A percentile compares a stretch with the other conserved stretches of the same genome.
These are phyloP conservation scores for Ophiostoma angusticollis DNA, from an alignment of 2,329 filamentous ascomycete genomes.

Conservation along the genomic window DNA sequence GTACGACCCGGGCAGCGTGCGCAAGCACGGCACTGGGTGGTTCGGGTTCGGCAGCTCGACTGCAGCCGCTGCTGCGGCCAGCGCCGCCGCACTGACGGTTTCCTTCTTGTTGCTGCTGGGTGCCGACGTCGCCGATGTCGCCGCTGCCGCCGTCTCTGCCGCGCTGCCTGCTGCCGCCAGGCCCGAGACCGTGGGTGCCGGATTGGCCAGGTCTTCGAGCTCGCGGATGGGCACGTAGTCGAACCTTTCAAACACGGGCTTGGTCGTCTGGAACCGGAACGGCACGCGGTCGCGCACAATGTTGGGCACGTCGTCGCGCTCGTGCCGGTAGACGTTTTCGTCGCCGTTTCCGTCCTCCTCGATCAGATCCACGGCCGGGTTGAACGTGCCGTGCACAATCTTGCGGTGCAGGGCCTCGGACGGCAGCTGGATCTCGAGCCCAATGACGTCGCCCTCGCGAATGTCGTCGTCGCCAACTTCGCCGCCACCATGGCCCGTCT, in stretches of 20 bases:
- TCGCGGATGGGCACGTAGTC: slow-evolving; percentile 82
- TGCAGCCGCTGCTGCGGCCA: slow-evolving; percentile 26
- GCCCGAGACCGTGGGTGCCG: slow-evolving; percentile 36
- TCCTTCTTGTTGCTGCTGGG: too few species aligned
- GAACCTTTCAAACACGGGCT: slow-evolving; percentile 77
- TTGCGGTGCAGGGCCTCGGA: slow-evolving; percentile 77
- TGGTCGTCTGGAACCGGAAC: slow-evolving; percentile 84
- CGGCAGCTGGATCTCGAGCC: slow-evolving; percentile 82
- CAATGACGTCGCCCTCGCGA: slow-evolving; percentile 83
- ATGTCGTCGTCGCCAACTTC: slow-evolving; percentile 52
- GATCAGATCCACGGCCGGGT: slow-evolving; percentile 63
- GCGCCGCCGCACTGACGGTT: neutral
- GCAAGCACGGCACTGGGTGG: slow-evolving; percentile 60
- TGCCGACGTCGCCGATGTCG: too few species aligned
- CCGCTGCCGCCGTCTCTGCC: slow-evolving; percentile 27
- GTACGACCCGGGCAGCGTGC: slow-evolving; percentile 72
- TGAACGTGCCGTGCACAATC: slow-evolving; percentile 75
- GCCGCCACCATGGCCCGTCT: too few species aligned
- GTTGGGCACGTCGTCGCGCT: slow-evolving; percentile 49
- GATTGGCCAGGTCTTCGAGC: slow-evolving; percentile 72
- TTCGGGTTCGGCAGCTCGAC: slow-evolving; percentile 53
- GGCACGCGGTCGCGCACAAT: slow-evolving; percentile 92
- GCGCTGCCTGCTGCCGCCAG: slow-evolving; percentile 24
- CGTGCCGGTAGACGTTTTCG: slow-evolving; percentile 12
- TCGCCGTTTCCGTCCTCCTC: slow-evolving; percentile 42